A percentile compares a stretch with the other conserved stretches of the same genome.
phyloP scores from a whole-genome alignment of 2,329 filamentous ascomycete species.

The Aspergillus phoenicis region DNA sequence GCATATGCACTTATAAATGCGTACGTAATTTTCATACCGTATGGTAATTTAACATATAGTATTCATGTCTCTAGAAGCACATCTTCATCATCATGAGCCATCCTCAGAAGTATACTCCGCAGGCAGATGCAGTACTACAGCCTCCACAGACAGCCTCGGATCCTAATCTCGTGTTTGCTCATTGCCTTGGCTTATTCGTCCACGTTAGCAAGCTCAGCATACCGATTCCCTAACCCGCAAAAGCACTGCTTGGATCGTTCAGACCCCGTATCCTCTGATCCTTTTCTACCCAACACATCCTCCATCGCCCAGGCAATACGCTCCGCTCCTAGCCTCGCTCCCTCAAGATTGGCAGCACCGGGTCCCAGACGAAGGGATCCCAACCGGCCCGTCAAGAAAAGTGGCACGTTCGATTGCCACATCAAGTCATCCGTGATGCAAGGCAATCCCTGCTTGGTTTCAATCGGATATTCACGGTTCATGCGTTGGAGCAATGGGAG shows the following conservation, averaged over 20 bases:
- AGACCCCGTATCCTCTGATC: constrained; percentile 22
- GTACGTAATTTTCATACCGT: neutral
- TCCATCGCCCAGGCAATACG: constrained; percentile 71
- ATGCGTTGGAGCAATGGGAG: constrained; percentile 66
- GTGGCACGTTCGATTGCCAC: constrained; percentile 72
- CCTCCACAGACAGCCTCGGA: neutral
- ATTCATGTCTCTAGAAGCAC: neutral
- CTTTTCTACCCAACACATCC: constrained; percentile 51
- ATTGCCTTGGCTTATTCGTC: constrained; percentile 9
- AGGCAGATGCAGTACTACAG: neutral
- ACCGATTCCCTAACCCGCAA: constrained; percentile 45
- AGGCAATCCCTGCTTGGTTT: constrained; percentile 66
- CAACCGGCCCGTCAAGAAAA: constrained; percentile 71
- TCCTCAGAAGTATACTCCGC: no score
- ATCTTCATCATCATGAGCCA: neutral
- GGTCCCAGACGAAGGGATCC: constrained; percentile 71
- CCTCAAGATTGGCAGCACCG: constrained; percentile 72
- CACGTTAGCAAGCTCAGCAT: constrained; percentile 32
- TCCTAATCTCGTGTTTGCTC: neutral
- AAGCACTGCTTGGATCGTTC: constrained; percentile 38
- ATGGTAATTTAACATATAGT: neutral
- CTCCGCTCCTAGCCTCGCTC: constrained; percentile 72
- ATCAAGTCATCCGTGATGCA: constrained; percentile 75
- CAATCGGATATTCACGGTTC: constrained; percentile 61
- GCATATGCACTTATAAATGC: accelerated